Percentiles rank a stretch among this genome's conserved stretches.
These are phyloP conservation scores for Mycosphaerella arachidis DNA, from an alignment of 2,329 filamentous ascomycete genomes.

Conservation along the genomic window DNA sequence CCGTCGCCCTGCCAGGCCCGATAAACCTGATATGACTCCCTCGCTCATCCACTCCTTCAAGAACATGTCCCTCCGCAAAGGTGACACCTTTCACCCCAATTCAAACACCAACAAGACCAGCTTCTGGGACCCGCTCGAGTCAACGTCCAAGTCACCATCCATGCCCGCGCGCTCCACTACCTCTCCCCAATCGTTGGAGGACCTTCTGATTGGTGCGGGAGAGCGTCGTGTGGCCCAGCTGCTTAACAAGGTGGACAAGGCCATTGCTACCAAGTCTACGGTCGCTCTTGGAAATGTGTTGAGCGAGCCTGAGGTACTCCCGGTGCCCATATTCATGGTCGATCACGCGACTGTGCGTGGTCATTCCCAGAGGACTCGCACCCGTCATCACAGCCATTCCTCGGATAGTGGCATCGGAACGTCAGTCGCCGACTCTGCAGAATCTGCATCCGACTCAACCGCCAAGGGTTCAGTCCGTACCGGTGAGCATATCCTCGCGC, in stretches of 20 bases:
- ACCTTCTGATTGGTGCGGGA: constrained; percentile 43
- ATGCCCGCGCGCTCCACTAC: constrained; percentile 48
- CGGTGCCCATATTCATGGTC: constrained; percentile 45
- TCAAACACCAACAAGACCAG: constrained; percentile 40
- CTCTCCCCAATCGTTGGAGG: constrained; percentile 45
- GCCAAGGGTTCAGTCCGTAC: constrained; percentile 23
- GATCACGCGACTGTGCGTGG: constrained; percentile 11
- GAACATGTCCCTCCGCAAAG: constrained; percentile 46
- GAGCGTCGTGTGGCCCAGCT: constrained; percentile 43
- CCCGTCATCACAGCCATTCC: constrained; percentile 61
- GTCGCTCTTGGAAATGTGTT: constrained; percentile 38
- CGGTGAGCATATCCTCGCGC: constrained; percentile 20
- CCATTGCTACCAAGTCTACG: constrained; percentile 35
- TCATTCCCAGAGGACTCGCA: constrained; percentile 31
- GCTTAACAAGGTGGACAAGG: constrained; percentile 44
- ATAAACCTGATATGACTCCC: constrained; percentile 33
- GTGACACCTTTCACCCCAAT: constrained; percentile 46
- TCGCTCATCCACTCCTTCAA: constrained; percentile 36
- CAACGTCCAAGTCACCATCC: constrained; percentile 28
- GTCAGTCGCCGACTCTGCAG: constrained; percentile 54
- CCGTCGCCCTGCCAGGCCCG: constrained; percentile 40
- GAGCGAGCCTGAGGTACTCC: constrained; percentile 46
- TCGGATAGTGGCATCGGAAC: constrained; percentile 88
- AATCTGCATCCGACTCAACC: constrained; percentile 18
- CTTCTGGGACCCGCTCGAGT: constrained; percentile 35